Base-by-base conservation (phyloP, 495 filamentous ascomycete species). In the Aspergillus sclerotioniger region DNA sequence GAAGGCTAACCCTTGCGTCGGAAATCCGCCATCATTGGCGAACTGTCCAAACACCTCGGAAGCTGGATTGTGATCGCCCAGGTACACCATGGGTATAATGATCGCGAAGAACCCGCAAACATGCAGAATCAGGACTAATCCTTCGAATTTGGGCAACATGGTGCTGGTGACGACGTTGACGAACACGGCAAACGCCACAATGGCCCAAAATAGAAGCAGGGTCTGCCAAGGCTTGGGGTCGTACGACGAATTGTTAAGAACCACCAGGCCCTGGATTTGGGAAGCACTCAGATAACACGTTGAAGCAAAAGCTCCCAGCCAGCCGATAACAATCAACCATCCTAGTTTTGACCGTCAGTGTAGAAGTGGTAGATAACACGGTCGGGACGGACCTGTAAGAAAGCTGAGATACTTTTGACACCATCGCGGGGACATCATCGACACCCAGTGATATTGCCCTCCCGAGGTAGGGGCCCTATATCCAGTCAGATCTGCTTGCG, bases 371-470 rank as follows among this genome's bases (percentile, higher is more conserved):
- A 16, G 9, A 8, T n/a, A 9, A 1, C 6, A 32, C 0, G 31
- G 17, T 48, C 2, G n/a, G 31, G 32, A 54, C 69, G 16, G 59
- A 69, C 79, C 79, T 39, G 75, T 78, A 13, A 80, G 51, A 57
- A 79, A 82, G 51, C 76, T 78, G 20, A 77, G 49, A 48, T 79
- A 72, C 44, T 76, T 76, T 52, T 71, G 69, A 21, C 49, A 56
- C 13, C 55, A 60, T 17, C 39, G 53, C 8, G 78, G 72, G 3
- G 79, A 71, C 15, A 82, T 64, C 69, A 80, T 77, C 1, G 73
- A 76, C 12, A 74, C 73, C 79, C 79, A 81, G 52, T 81, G 77
- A 48, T 82, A 82, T 58, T 82, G 79, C 1, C 79, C 79, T 4
- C 74, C 76, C 6, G 71, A 70, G 0, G 75, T 80, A 0, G 78